These are phyloP conservation scores for Gautieria morchelliformis DNA, from an alignment of 768 basidiomycete species.

Conservation along the genomic window DNA sequence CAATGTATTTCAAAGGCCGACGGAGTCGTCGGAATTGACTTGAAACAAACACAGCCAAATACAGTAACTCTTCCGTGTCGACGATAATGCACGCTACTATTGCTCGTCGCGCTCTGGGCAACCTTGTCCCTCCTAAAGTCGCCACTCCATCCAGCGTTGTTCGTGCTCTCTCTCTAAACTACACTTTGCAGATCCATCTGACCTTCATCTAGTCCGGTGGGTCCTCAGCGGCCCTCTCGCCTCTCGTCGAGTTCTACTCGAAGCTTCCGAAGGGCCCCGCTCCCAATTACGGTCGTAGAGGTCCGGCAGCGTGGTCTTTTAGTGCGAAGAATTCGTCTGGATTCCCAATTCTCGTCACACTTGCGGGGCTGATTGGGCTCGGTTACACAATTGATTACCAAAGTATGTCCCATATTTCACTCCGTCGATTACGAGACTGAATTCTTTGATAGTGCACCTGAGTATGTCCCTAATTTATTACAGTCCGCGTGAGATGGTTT, in stretches of 20 bases:
- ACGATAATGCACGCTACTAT: slow-evolving; percentile 68
- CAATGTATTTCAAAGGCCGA: no score
- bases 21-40: background rate
- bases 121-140: slow-evolving; percentile 90
- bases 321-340: slow-evolving; percentile 80
- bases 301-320: slow-evolving; percentile 69
- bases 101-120: slow-evolving; percentile 74
- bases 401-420: slow-evolving; percentile 43
- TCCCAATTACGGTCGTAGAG: slow-evolving; percentile 43
- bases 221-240: slow-evolving; percentile 68
- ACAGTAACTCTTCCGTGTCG: slow-evolving; percentile 1
- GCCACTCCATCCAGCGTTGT: slow-evolving; percentile 87
- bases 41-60: background rate
- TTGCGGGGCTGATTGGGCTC: slow-evolving; percentile 60
- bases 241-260: slow-evolving; percentile 92
- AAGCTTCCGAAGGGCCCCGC: slow-evolving; percentile 88
- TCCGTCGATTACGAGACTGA: background rate
- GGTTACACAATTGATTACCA: slow-evolving; percentile 87
- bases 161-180: slow-evolving; percentile 22
- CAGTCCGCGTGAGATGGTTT: slow-evolving; percentile 14
- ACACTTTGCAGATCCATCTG: background rate
- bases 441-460: slow-evolving; percentile 50
- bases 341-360: slow-evolving; percentile 51
- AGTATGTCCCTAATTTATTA: slow-evolving; percentile 41
- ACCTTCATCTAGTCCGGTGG: slow-evolving; percentile 54